These are phyloP conservation scores for Borovskyia barvae DNA, from an alignment of 208 protist genomes.

Conservation along the genomic window DNA sequence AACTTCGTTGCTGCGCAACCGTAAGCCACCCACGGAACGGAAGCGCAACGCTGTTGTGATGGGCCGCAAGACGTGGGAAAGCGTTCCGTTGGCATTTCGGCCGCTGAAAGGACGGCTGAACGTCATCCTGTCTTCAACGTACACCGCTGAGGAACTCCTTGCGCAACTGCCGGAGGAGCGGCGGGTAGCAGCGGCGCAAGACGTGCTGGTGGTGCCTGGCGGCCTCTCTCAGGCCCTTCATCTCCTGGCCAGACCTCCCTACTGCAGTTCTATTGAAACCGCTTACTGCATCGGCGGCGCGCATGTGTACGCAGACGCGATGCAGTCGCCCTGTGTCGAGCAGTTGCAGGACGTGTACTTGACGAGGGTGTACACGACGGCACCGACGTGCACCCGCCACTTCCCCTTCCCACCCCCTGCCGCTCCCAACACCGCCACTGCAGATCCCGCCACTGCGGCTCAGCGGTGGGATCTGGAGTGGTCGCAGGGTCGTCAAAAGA, in stretches of 20 bases:
- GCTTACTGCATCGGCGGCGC: conserved; percentile 95
- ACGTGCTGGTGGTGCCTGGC: conserved; percentile 56
- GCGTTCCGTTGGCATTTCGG: conserved; percentile 87
- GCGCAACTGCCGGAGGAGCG: conserved; percentile 39
- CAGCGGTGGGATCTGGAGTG: conserved; percentile 46
- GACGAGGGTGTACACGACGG: conserved; percentile 52
- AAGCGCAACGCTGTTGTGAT: conserved; percentile 95
- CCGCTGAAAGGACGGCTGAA: conserved; percentile 92
- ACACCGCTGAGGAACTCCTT: conserved; percentile 43
- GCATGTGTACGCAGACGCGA: conserved; percentile 78
- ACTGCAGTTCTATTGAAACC: conserved; percentile 65
- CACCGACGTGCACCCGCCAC: conserved; percentile 47
- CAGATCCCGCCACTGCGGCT: background rate
- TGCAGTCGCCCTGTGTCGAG: conserved; percentile 54
- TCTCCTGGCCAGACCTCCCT: conserved; percentile 50
- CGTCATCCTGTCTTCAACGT: conserved; percentile 80
- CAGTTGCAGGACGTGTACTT: conserved; percentile 67
- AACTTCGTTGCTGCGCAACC: conserved; percentile 74
- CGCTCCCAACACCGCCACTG: background rate
- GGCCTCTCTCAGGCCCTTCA: conserved; percentile 53
- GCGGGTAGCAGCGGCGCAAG: conserved; percentile 34
- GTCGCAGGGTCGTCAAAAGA: conserved; percentile 27
- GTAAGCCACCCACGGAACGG: conserved; percentile 35
- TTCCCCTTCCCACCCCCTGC: conserved; percentile 54
- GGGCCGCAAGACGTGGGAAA: conserved; percentile 97